These are phyloP conservation scores for Russula sp. DNA, from an alignment of 768 basidiomycete species.

Conservation along the genomic window DNA sequence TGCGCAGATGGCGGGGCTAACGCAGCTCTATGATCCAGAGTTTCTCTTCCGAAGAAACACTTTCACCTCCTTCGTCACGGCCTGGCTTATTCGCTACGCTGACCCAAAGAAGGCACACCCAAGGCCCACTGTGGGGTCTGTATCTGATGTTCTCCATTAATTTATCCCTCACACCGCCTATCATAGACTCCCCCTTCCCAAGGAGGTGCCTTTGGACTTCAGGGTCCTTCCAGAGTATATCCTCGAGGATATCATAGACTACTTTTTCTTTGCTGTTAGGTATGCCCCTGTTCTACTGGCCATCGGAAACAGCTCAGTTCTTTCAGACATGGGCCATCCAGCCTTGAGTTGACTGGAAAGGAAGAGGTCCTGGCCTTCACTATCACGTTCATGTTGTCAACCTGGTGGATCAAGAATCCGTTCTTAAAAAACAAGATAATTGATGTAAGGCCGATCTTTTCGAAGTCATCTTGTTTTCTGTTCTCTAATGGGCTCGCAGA, in stretches of 20 bases:
- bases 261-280: slow-evolving; percentile 77
- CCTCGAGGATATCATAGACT: slow-evolving; percentile 89
- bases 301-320: not conserved
- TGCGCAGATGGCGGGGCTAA: slow-evolving; percentile 74
- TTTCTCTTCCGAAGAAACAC: slow-evolving; percentile 68
- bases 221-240: slow-evolving; percentile 89
- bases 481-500: slow-evolving; percentile 34
- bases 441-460: slow-evolving; percentile 46
- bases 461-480: not conserved
- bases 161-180: not conserved
- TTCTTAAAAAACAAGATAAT: slow-evolving; percentile 96
- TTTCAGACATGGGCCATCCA: slow-evolving; percentile 58
- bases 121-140: slow-evolving; percentile 55
- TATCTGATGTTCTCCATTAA: slow-evolving; percentile 10
- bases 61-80: slow-evolving; percentile 86
- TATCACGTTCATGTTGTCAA: slow-evolving; percentile 86
- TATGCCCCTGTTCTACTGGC: slow-evolving; percentile 30
- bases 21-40: slow-evolving; percentile 82
- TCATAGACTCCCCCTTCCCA: slow-evolving; percentile 74
- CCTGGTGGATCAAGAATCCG: slow-evolving; percentile 98
- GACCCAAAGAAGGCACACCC: slow-evolving; percentile 81
- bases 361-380: slow-evolving; percentile 80
- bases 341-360: slow-evolving; percentile 78
- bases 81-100: slow-evolving; percentile 87
- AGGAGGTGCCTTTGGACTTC: slow-evolving; percentile 80